These are phyloP conservation scores for Penicillium goetzii DNA, from an alignment of 495 filamentous ascomycete species.

Conservation along the genomic window DNA sequence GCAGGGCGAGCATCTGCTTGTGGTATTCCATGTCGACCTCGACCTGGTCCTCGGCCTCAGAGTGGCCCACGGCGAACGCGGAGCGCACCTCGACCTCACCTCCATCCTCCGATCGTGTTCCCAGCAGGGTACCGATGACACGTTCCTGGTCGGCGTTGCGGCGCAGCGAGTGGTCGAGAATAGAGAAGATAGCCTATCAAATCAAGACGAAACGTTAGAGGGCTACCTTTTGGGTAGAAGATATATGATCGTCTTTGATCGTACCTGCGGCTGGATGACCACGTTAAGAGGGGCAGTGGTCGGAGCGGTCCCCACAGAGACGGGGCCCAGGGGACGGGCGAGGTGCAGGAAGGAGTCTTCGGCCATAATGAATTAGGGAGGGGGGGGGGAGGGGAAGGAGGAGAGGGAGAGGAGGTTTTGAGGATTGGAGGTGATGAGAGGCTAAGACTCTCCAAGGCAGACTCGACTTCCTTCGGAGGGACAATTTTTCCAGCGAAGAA, in stretches of 20 bases:
- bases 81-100: slow-evolving; percentile 92
- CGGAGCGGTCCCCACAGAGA: slow-evolving; percentile 72
- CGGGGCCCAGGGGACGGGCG: slow-evolving; percentile 84
- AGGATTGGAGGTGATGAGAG: slow-evolving; percentile 9
- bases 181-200: slow-evolving; percentile 85
- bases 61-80: slow-evolving; percentile 97
- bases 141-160: slow-evolving; percentile 87
- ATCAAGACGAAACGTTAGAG: neutral
- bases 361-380: slow-evolving; percentile 66
- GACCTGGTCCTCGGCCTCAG: slow-evolving; percentile 96
- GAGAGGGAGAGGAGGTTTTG: slow-evolving; percentile 14
- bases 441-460: slow-evolving; percentile 25
- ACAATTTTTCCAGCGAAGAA: slow-evolving; percentile 36
- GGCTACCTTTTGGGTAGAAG: neutral
- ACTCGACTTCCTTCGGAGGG: slow-evolving; percentile 32
- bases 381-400: slow-evolving; percentile 17
- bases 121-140: slow-evolving; percentile 94
- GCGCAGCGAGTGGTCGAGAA: slow-evolving; percentile 94
- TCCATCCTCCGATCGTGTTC: slow-evolving; percentile 91
- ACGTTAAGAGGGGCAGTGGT: slow-evolving; percentile 89
- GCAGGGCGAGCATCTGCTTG: slow-evolving; percentile 95
- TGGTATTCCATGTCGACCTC: slow-evolving; percentile 99
- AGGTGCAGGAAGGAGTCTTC: slow-evolving; percentile 92
- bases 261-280: slow-evolving; percentile 92
- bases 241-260: slow-evolving; percentile 26